Percentiles rank a stretch among this genome's conserved stretches.
Conservation (phyloP, 805 yeast species). For the Saccharomyces kudriavzevii region DNA sequence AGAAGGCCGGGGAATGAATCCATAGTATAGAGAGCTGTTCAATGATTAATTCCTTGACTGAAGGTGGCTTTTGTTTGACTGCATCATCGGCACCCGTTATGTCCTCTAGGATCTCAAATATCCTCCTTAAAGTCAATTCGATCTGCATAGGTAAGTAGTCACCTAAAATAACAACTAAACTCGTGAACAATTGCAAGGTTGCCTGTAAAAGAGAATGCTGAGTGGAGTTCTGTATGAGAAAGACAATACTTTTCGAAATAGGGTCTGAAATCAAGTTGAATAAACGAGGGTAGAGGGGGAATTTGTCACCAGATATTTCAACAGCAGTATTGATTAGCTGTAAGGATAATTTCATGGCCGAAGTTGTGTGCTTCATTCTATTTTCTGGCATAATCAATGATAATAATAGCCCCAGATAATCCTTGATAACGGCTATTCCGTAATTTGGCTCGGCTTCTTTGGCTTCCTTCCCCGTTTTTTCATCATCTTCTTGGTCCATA, state of each 20-base stretch:
- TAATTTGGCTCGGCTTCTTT: slow-evolving; percentile 36
- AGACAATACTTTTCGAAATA: slow-evolving; percentile 72
- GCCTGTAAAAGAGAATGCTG: slow-evolving; percentile 62
- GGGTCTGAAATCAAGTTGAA: slow-evolving; percentile 66
- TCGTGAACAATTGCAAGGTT: slow-evolving; percentile 63
- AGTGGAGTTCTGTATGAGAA: slow-evolving; percentile 60
- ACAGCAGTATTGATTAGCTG: slow-evolving; percentile 65
- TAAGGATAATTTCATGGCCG: slow-evolving; percentile 72
- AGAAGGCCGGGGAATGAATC: slow-evolving; percentile 68
- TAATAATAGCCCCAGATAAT: slow-evolving; percentile 65
- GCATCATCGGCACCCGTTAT: background rate
- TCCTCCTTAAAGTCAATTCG: slow-evolving; percentile 56
- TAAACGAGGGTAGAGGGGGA: slow-evolving; percentile 52
- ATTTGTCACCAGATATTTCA: slow-evolving; percentile 63
- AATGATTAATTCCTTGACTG: slow-evolving; percentile 65
- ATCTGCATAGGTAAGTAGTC: slow-evolving; percentile 64
- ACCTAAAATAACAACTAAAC: slow-evolving; percentile 61
- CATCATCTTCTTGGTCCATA: background rate
- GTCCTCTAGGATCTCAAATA: slow-evolving; percentile 45
- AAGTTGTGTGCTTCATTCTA: slow-evolving; percentile 73
- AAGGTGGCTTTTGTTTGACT: slow-evolving; percentile 27
- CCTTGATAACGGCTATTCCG: slow-evolving; percentile 67
- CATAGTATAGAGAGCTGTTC: slow-evolving; percentile 75
- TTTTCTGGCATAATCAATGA: slow-evolving; percentile 75
- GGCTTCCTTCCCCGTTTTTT: slow-evolving; percentile 10